Base-by-base conservation (phyloP, 441 rosid genomes). In the Pelargonium fulgidum region DNA sequence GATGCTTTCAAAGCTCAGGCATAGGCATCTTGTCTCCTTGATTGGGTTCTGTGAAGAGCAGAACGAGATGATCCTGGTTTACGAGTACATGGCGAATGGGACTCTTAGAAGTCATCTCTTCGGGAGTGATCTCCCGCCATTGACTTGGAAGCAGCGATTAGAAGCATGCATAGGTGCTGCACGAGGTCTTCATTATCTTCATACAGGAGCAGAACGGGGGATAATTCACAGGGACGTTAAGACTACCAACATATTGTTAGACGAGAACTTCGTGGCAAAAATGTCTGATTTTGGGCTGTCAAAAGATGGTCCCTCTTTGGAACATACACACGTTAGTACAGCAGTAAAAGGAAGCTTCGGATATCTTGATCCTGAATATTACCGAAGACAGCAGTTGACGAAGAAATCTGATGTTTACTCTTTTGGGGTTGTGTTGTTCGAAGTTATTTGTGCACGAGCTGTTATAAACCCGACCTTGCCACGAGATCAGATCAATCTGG, bases 341-440 rank as follows among this genome's bases (percentile, higher is more conserved):
- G 99, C 98, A 1, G 99, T 94, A 11, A 94, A 94, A 83, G 99
- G 99, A 66, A 93, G 99, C 79, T 93, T 93, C 26, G 97, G 99
- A 41, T 93, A 93, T 77, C 92, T 93, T 1, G 99, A 93, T 72
- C 97, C 99, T 2, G 99, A 93, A 65, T 93, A 93, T 83, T 93
- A 91, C 80, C 83, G 99, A 71, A 88, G 97, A 84, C 99, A 93
- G 74, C 96, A 91, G 75, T 80, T 93, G 24, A 93, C 99, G 0
- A 96, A 91, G 83, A 93, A 93, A 81, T 91, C 97, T 0, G 99
- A 91, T 41, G 99, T 94, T 0, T 94, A 94, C 65, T 94, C 99
- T 17, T 94, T 92, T 62, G 99, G 99, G 19, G 99, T 94, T 45
- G 99, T 94, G 68, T 78, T 94, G 45, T 87, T 94, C 90, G 99